Conservation (phyloP, 805 yeast species). For the Metschnikowia drakensbergensis region DNA sequence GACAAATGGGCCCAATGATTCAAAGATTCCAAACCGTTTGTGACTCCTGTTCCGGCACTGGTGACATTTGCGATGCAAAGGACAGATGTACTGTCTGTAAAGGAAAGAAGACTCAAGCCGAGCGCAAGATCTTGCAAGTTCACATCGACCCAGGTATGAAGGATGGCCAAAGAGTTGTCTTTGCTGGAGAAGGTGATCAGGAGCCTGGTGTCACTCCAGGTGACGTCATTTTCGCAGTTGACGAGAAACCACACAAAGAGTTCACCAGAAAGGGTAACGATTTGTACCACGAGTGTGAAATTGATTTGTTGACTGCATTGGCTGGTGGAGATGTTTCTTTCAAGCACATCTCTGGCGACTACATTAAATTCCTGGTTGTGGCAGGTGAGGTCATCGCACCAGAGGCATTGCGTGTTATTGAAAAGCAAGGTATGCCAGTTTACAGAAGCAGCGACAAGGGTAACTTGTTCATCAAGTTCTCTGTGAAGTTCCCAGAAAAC, state of each 20-base stretch:
- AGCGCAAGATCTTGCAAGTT: conserved; percentile 91
- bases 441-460: conserved; percentile 86
- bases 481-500: conserved; percentile 79
- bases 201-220: conserved; percentile 94
- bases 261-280: conserved; percentile 90
- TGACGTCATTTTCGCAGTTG: conserved; percentile 88
- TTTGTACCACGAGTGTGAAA: conserved; percentile 75
- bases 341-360: conserved; percentile 89
- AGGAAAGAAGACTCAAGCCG: conserved; percentile 83
- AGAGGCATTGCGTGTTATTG: conserved; percentile 73
- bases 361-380: conserved; percentile 71
- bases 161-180: conserved; percentile 86
- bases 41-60: conserved; percentile 88
- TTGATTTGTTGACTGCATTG: conserved; percentile 89
- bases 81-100: conserved; percentile 84
- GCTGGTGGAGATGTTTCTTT: conserved; percentile 92
- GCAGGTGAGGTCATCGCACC: conserved; percentile 95
- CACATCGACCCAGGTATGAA: conserved; percentile 96
- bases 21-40: conserved; percentile 96
- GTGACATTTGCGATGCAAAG: conserved; percentile 80
- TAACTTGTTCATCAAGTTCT: conserved; percentile 79
- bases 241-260: conserved; percentile 79
- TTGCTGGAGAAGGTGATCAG: conserved; percentile 96
- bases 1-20: conserved; percentile 99
- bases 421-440: conserved; percentile 97